A percentile compares a stretch with the other conserved stretches of the same genome.
phyloP scores from a whole-genome alignment of 108 stramenopile genomes.

The Cyclotella atomus region DNA sequence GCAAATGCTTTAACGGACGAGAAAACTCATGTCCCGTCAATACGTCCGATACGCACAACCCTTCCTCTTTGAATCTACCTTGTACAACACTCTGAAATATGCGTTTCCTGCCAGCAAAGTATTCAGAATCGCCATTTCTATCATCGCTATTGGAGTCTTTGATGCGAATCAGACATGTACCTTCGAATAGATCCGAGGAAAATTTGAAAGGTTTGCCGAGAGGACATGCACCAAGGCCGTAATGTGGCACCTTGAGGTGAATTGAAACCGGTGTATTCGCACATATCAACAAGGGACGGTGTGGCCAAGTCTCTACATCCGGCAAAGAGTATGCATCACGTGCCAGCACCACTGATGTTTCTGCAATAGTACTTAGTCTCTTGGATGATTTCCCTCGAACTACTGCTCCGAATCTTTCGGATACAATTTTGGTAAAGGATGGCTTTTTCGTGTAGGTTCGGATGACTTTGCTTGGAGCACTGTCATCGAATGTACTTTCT shows the following conservation, averaged over 20 bases:
- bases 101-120: slow-evolving; percentile 62
- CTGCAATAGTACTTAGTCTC: background rate
- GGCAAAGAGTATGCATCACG: slow-evolving; percentile 43
- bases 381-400: background rate
- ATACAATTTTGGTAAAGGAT: background rate
- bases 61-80: slow-evolving; percentile 65
- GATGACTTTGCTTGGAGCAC: background rate
- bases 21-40: slow-evolving; percentile 60
- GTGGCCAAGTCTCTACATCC: slow-evolving; percentile 38
- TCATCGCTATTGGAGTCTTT: slow-evolving; percentile 43
- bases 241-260: slow-evolving; percentile 30
- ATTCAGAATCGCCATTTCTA: slow-evolving; percentile 41
- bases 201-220: slow-evolving; percentile 54
- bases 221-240: slow-evolving; percentile 28
- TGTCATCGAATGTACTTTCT: slow-evolving; percentile 6
- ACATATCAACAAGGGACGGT: slow-evolving; percentile 53
- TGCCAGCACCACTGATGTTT: slow-evolving; percentile 7
- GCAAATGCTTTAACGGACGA: slow-evolving; percentile 52
- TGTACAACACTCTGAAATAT: slow-evolving; percentile 65
- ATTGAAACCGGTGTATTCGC: slow-evolving; percentile 35
- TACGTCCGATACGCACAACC: slow-evolving; percentile 51
- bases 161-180: slow-evolving; percentile 56
- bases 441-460: background rate
- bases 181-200: slow-evolving; percentile 60
- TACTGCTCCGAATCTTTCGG: background rate